Evolutionary conservation across 2,329 filamentous ascomycete genomes (phyloP).

Genomic region (Talaromyces atroroseus): DNA sequence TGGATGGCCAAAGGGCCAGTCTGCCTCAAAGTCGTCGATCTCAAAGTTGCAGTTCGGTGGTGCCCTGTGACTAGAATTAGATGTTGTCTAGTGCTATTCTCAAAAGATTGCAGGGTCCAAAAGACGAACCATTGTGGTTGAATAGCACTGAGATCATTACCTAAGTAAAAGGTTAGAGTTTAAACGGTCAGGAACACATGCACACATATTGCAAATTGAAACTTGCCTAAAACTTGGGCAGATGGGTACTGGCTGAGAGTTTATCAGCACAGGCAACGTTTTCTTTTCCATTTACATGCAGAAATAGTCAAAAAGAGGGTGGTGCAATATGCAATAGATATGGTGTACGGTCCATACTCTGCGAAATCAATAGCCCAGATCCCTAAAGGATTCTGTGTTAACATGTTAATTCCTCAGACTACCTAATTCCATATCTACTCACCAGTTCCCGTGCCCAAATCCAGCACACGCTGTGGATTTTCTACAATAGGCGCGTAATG

Average conservation of each 20-base stretch:
- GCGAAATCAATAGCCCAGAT: conserved; percentile 15
- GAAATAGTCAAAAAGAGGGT: not conserved
- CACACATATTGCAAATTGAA: not conserved
- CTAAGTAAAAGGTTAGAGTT: conserved; percentile 4
- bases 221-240: conserved; percentile 13
- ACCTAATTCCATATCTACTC: not conserved
- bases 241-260: conserved; percentile 19
- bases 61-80: conserved; percentile 14
- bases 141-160: conserved; percentile 20
- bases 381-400: not conserved
- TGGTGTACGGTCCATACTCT: conserved; percentile 1
- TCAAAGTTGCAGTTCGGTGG: conserved; percentile 23
- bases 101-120: not conserved
- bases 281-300: not conserved
- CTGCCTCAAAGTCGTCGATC: conserved; percentile 23
- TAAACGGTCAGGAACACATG: not conserved
- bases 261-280: not conserved
- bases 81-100: not conserved
- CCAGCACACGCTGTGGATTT: conserved; percentile 24
- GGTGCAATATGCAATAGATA: not conserved
- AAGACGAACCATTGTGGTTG: conserved; percentile 20
- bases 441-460: conserved; percentile 33
- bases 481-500: conserved; percentile 25
- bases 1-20: conserved; percentile 19
- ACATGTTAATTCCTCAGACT: not conserved